Percentiles rank a stretch among this genome's conserved stretches.
Evolutionary conservation across 148 eudicot genomes (phyloP).

Genomic region (Amaranthus cruentus): DNA sequence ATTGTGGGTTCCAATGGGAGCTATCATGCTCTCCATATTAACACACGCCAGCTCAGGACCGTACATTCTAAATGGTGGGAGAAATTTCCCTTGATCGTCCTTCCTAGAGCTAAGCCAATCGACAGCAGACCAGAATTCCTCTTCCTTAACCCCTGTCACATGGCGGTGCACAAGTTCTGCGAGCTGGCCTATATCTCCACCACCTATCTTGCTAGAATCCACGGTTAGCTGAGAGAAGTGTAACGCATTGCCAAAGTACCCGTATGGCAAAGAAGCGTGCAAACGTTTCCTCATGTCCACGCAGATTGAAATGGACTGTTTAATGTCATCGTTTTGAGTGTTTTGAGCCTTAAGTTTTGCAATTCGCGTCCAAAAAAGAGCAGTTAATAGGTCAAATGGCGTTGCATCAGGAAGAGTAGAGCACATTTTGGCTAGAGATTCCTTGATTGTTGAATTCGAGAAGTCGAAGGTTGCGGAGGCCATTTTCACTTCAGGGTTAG

Average conservation of each 20-base stretch:
- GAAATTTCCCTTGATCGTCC: slow-evolving; percentile 31
- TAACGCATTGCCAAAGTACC: slow-evolving; percentile 52
- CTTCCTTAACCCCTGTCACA: slow-evolving; percentile 30
- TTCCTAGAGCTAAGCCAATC: slow-evolving; percentile 31
- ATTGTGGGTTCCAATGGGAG: not conserved
- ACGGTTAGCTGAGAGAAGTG: slow-evolving; percentile 33
- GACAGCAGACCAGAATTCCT: slow-evolving; percentile 33
- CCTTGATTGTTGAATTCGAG: slow-evolving; percentile 26
- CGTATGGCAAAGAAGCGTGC: slow-evolving; percentile 34
- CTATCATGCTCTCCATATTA: slow-evolving; percentile 42
- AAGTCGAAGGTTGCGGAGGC: slow-evolving; percentile 42
- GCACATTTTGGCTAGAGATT: slow-evolving; percentile 25
- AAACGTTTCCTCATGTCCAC: slow-evolving; percentile 40
- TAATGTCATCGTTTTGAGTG: not conserved
- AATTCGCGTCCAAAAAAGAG: slow-evolving; percentile 51
- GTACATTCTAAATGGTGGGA: slow-evolving; percentile 33
- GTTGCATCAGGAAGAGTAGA: slow-evolving; percentile 29
- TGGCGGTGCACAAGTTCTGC: slow-evolving; percentile 32
- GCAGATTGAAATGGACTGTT: slow-evolving; percentile 37
- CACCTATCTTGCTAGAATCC: not conserved
- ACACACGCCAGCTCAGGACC: slow-evolving; percentile 53
- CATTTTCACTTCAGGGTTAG: slow-evolving; percentile 12
- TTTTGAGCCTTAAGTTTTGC: slow-evolving; percentile 6
- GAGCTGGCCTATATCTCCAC: slow-evolving; percentile 19
- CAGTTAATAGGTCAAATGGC: slow-evolving; percentile 52